Evolutionary conservation across 805 yeast species (phyloP), one percentile per base, ranked within the genome.

Genomic region (Zygosaccharomyces lentus): DNA sequence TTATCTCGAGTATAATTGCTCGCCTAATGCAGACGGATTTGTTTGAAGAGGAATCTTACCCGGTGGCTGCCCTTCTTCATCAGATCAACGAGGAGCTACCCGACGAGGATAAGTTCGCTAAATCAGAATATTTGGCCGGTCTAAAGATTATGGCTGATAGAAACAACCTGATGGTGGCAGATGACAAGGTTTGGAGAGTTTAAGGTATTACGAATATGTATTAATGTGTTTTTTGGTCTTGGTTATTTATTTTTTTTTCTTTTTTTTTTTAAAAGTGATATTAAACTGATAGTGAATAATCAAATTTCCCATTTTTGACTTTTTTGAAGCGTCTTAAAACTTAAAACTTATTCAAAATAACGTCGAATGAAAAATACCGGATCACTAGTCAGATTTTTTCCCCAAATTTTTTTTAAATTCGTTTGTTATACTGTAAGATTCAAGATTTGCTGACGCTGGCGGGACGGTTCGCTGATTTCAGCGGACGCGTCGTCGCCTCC

Each of bases 91-190:
- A 69, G 47, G 59, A 61, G 21, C 58, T 75, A 53, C 66, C 71
- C 6, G 75, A 70, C 41, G 82, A 75, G 48, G 80, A 76, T n/a
- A 67, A 66, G 32, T 77, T 69, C 47, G 67, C 68, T 8, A 64
- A 59, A 4, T 68, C 62, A 4, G 81, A 75, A 53, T 76, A 73
- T 37, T 54, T 62, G 10, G 71, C 70, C 24, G 80, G 78, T 30
- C 55, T 76, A 37, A 55, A 56, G 15, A 55, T 65, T n/a, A 61
- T 77, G 69, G 71, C 69, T 19, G 66, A 62, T 2, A 70, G 71
- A 47, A 75, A 76, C 47, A 69, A 74, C 34, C 48, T 77, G 38
- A 72, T 76, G 78, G 56, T 70, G 17, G 68, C 76, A 8, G 81
- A 74, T 23, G 75, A 69, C 24, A 68, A 68, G 50, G 71, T 77